phyloP scores from a whole-genome alignment of 371 early-diverging fungal species.

The Conidiobolus incongruus region DNA sequence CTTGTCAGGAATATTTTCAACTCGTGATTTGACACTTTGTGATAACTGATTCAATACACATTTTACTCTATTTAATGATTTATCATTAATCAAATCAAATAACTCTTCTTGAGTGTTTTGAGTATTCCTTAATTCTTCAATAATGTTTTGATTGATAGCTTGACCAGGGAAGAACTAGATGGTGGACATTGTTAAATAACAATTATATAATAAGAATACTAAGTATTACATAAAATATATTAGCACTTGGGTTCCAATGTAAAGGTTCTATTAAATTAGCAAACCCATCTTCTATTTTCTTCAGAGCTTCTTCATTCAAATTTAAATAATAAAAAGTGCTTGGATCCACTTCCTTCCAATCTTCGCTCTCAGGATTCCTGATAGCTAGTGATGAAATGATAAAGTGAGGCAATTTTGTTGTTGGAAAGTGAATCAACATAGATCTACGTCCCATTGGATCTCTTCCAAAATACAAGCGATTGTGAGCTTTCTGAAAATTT shows the following conservation, averaged over 20 bases:
- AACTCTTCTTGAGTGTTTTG: neutral
- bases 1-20: conserved; percentile 24
- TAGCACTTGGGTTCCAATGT: neutral
- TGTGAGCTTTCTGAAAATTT: neutral
- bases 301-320: neutral
- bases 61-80: neutral
- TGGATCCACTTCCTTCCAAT: neutral
- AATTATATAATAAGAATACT: too few relatives aligned
- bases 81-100: neutral
- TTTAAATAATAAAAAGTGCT: neutral
- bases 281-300: neutral
- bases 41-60: conserved; percentile 13
- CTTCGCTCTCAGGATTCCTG: neutral
- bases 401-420: neutral
- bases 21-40: conserved; percentile 25
- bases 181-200: conserved; percentile 6
- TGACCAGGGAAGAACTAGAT: conserved; percentile 11
- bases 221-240: neutral
- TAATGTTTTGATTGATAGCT: conserved; percentile 8
- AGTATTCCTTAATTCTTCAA: too few relatives aligned
- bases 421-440: conserved; percentile 2
- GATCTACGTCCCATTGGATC: conserved; percentile 9
- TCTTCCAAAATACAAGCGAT: conserved; percentile 1
- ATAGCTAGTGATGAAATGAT: neutral
- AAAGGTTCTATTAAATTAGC: neutral